Conservation (phyloP, 495 filamentous ascomycete species). For the Aspergillus campestris region DNA sequence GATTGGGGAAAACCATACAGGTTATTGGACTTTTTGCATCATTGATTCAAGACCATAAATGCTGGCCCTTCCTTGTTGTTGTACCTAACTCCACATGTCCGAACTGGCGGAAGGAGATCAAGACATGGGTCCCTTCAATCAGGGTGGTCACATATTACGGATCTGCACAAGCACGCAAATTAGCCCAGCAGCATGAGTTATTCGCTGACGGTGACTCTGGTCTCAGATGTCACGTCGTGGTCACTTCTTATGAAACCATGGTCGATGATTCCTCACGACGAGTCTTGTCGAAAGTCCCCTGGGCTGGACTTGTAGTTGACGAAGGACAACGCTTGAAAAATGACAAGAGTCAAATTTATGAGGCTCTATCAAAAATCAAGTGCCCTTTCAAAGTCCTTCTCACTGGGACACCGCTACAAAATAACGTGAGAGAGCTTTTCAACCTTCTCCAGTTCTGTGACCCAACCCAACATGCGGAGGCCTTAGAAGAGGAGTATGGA, state of each 20-base stretch:
- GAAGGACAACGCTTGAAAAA: slow-evolving; percentile 97
- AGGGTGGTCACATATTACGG: slow-evolving; percentile 91
- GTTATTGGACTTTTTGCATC: slow-evolving; percentile 75
- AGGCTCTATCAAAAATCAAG: slow-evolving; percentile 58
- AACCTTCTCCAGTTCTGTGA: slow-evolving; percentile 94
- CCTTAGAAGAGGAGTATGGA: slow-evolving; percentile 66
- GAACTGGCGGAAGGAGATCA: slow-evolving; percentile 96
- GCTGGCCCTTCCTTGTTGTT: slow-evolving; percentile 90
- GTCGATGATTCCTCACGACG: slow-evolving; percentile 53
- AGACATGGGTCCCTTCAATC: slow-evolving; percentile 80
- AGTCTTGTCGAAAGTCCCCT: slow-evolving; percentile 60
- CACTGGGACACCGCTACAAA: slow-evolving; percentile 88
- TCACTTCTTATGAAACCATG: slow-evolving; percentile 90
- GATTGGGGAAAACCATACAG: slow-evolving; percentile 95
- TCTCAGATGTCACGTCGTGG: slow-evolving; percentile 80
- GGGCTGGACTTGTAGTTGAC: slow-evolving; percentile 87
- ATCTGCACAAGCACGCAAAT: slow-evolving; percentile 54
- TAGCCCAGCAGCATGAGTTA: slow-evolving; percentile 72
- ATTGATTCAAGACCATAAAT: slow-evolving; percentile 67
- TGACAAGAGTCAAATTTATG: slow-evolving; percentile 75
- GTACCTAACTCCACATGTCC: slow-evolving; percentile 91
- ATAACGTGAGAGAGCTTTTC: slow-evolving; percentile 89
- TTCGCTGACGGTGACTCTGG: slow-evolving; percentile 53
- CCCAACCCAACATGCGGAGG: slow-evolving; percentile 53
- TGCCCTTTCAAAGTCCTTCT: slow-evolving; percentile 75